Evolutionary conservation across 163 green algal genomes (phyloP).

Genomic region (Chlorella variabilis): DNA sequence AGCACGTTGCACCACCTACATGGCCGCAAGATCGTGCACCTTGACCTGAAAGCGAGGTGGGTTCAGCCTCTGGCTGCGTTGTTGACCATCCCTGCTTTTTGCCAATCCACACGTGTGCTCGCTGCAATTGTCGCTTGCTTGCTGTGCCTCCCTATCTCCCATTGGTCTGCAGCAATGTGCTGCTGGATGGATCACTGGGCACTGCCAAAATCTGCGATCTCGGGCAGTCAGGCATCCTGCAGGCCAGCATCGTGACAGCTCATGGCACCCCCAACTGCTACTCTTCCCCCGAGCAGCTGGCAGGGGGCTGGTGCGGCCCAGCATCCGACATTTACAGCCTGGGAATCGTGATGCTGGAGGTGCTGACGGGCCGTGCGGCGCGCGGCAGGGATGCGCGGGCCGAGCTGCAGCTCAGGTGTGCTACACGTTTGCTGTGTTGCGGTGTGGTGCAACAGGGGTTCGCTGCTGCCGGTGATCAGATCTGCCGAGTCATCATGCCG

Average conservation of each 20-base stretch:
- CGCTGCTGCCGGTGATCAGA: no score
- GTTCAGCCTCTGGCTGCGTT: no score
- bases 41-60: background rate
- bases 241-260: background rate
- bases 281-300: background rate
- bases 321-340: background rate
- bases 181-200: background rate
- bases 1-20: background rate
- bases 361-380: background rate
- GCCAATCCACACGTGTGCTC: no score
- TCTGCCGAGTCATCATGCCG: no score
- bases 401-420: background rate
- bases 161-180: background rate
- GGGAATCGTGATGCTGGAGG: background rate
- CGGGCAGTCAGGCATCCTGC: background rate
- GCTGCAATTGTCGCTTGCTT: no score
- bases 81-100: no score
- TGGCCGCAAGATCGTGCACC: background rate
- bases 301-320: background rate
- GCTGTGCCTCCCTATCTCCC: no score
- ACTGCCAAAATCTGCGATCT: background rate
- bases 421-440: no score
- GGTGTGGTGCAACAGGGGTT: no score
- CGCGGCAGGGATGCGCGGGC: background rate
- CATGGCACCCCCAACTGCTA: background rate